Evolutionary conservation across 2,329 filamentous ascomycete genomes (phyloP), one percentile per base, ranked within the genome.

Genomic region (Pseudocercospora vitis): DNA sequence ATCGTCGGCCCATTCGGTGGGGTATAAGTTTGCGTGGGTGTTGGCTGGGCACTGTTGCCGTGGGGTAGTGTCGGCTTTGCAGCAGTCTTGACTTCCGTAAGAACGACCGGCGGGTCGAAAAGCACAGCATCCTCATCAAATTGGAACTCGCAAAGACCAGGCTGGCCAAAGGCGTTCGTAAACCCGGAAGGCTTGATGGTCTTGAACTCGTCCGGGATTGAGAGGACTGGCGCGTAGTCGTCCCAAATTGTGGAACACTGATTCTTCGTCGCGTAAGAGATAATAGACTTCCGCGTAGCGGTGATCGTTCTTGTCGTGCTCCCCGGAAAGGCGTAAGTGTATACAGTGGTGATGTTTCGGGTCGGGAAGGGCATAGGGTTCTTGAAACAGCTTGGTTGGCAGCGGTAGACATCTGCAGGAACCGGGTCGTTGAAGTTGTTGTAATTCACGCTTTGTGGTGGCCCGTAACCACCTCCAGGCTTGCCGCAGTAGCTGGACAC

Each of bases 161-260:
- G 46, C 7, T 24, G 21, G 7, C 39, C 39, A 14, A 50, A 47
- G 2, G 19, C 6, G 18, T 33, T 31, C 4, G 37, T 31, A 14
- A 6, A 37, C 12, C 52, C 52, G 14, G 52, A 47, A 8, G 52
- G 52, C 2, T 40, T 21, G 40, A 63, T 51, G 3, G 54, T 56
- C 21, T 48, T 52, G 46, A 62, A 60, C 2, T 52, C 60, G 9
- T 55, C 19, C 5, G 61, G 62, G 4, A 64, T 57, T 8, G 53
- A 52, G 4, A 64, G 47, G 2, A 53, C 57, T 2, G 62, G 62
- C 7, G 40, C 40, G 16, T 60, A 64, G 47, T 64, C 57, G 28
- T 64, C 51, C 55, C 55, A 64, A 32, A 64, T 63, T 4, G 62
- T 64, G 7, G 60, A 62, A 46, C 62, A 64, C 3, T 56, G 44